Evolutionary conservation across 495 filamentous ascomycete species (phyloP).

Genomic region (Haplographium delicatum): DNA sequence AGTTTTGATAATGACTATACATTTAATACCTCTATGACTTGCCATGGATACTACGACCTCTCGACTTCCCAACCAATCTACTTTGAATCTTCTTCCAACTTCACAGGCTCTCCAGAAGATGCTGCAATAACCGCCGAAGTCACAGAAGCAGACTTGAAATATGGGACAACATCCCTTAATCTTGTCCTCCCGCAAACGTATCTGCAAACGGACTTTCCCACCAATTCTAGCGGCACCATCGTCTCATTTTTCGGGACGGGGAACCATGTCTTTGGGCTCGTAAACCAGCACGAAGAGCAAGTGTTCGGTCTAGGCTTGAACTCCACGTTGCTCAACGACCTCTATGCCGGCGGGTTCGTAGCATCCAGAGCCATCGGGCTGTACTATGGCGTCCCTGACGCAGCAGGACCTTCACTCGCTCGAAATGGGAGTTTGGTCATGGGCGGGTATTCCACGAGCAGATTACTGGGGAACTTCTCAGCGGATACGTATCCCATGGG

Average conservation of each 20-base stretch:
- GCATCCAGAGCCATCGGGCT: neutral
- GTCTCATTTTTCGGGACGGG: neutral
- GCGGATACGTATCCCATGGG: neutral
- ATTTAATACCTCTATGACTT: neutral
- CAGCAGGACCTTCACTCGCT: neutral
- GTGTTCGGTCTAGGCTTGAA: constrained; percentile 1
- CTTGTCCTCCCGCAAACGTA: neutral
- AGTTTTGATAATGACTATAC: neutral
- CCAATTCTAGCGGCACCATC: neutral
- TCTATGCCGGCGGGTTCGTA: neutral
- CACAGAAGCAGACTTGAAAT: neutral
- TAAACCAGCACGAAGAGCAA: neutral
- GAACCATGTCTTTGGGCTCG: neutral
- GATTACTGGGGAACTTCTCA: neutral
- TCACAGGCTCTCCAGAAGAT: neutral
- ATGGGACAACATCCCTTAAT: neutral
- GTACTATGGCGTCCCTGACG: neutral
- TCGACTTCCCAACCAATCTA: neutral
- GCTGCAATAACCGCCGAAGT: neutral
- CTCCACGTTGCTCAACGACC: neutral
- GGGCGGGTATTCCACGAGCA: neutral
- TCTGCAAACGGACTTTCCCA: neutral
- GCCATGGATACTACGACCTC: neutral
- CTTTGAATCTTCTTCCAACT: neutral
- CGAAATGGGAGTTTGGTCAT: constrained; percentile 2